Base-by-base conservation (phyloP, 495 filamentous ascomycete species). In the Aspergillus heteromorphus region DNA sequence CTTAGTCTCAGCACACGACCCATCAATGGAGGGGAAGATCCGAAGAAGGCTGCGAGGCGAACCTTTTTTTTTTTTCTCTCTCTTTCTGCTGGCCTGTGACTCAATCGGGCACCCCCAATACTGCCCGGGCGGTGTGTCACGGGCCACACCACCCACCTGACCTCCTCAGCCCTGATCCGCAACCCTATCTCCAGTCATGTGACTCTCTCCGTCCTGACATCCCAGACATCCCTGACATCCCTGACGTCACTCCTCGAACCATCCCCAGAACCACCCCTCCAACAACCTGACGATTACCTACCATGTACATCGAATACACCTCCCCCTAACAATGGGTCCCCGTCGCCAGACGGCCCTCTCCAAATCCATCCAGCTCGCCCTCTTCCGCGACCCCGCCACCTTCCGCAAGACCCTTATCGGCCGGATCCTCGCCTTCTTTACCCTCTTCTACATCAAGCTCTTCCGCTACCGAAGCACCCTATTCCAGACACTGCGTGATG, bases 1-100 rank as follows among this genome's bases (percentile, higher is more conserved):
- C 70, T 73, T 65, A 73, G 23, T 27, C 23, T 48, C 56, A 71
- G 58, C 69, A 51, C 57, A 51, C 62, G 74, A 72, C 73, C 67
- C 73, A 75, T 75, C 67, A 67, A 70, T 40, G 54, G 54, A 69
- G 64, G 64, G 69, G 58, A 57, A 40, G 42, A 52, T 62, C 54
- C 54, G 41, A 21, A 51, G 43, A 42, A 36, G 30, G 21, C 47
- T 16, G 41, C 43, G 55, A 61, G 56, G 59, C 65, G 62, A 60
- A 53, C 54, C 58, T 63, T 61, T 68, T 70, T 75, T 70, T 64
- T 51, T 51, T 38, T 25, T n/a, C n/a, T n/a, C n/a, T n/a, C n/a
- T n/a, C n/a, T n/a, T n/a, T n/a, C n/a, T n/a, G n/a, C n/a, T n/a
- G 23, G n/a, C 54, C 40, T 42, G 7, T 70, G 69, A 69, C 64